Base-by-base conservation (phyloP, 495 filamentous ascomycete genomes). In the Aspergillus kassunensis region DNA sequence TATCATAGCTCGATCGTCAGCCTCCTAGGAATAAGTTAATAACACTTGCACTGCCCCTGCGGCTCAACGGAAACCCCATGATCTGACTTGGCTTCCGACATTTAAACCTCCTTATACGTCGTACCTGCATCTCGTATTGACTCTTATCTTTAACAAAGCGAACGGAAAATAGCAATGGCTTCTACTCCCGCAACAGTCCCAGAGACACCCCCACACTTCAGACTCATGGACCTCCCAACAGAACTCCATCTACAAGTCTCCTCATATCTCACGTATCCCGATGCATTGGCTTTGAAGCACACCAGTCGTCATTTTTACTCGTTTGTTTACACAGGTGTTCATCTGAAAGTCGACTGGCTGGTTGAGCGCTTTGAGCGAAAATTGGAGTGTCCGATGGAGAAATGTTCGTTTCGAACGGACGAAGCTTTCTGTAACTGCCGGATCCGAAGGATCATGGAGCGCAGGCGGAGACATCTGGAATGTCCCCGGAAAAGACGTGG, bases 241-340 rank as follows among this genome's bases (percentile, higher is more conserved):
- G 85, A 88, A 59, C 75, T 88, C 23, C 85, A 87, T 75, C 24
- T 84, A 62, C 58, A 92, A 82, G 79, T 96, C 79, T 74, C 91
- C 83, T 58, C 88, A 64, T 55, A 90, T 80, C 70, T 96, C 84
- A 53, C 87, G 67, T 60, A 87, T 71, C 65, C 91, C 60, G 71
- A 91, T 86, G 64, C 85, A 73, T 59, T 89, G 71, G 72, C 91
- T 1, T 69, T 88, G 18, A 87, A 87, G 54, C 83, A 87, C 61
- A 80, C 76, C 23, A 79, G 64, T 54, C 77, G 77, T 33, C 77
- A 86, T 56, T 84, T 88, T 61, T 82, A 80, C 63, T 56, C 57
- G n/a, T 60, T 84, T 1, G 82, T 87, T 41, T 80, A 85, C 56
- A 88, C 84, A 1, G 84, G 83, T 10, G 77, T 87, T 0, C 60